Evolutionary conservation across 371 early-diverging fungal species (phyloP).

Genomic region (Nematocida homosporus): DNA sequence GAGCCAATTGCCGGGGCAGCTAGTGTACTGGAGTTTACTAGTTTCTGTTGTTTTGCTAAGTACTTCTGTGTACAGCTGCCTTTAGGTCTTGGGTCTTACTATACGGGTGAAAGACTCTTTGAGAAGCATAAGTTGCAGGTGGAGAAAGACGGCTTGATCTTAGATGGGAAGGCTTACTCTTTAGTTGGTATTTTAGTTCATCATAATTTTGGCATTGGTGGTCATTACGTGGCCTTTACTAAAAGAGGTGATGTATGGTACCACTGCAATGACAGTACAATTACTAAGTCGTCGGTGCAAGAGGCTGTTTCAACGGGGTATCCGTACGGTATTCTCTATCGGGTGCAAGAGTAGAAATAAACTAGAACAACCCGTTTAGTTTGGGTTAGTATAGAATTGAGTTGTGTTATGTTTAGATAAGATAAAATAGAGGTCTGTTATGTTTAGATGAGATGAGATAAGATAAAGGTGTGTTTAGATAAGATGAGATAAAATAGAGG

Average conservation of each 20-base stretch:
- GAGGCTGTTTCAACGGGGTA: constrained; percentile 48
- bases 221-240: constrained; percentile 55
- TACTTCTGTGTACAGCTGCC: constrained; percentile 55
- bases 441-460: no score
- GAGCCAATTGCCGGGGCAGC: not conserved
- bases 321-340: constrained; percentile 51
- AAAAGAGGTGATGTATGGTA: constrained; percentile 42
- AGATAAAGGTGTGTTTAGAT: no score
- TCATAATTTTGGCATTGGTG: constrained; percentile 52
- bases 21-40: constrained; percentile 12
- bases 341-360: not conserved
- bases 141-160: constrained; percentile 41
- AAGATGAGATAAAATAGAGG: no score
- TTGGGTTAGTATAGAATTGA: no score
- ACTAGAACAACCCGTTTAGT: not conserved
- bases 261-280: constrained; percentile 56
- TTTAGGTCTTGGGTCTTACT: constrained; percentile 29
- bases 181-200: constrained; percentile 45
- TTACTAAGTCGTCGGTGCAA: constrained; percentile 29
- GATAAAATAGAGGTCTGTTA: not conserved
- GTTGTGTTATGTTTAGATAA: not conserved
- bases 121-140: constrained; percentile 36
- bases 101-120: constrained; percentile 24
- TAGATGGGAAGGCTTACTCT: constrained; percentile 37
- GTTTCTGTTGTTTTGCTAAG: constrained; percentile 41